These are phyloP conservation scores for Claviceps fusiformis DNA, from an alignment of 2,329 filamentous ascomycete species.

Conservation along the genomic window DNA sequence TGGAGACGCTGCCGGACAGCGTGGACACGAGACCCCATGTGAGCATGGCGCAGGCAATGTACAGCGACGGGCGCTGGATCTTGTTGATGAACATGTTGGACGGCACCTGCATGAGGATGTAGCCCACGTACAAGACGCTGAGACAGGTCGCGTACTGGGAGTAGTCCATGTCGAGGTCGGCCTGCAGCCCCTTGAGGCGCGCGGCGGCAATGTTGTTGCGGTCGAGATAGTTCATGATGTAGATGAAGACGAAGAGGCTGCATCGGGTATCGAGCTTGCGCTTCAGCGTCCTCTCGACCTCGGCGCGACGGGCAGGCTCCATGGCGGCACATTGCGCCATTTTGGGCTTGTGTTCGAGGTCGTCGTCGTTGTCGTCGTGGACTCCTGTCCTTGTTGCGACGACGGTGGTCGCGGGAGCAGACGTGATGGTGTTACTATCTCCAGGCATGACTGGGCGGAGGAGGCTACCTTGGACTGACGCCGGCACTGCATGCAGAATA, in stretches of 20 bases:
- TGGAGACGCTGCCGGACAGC: slow-evolving; percentile 36
- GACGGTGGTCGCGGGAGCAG: background rate
- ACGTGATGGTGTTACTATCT: too few species aligned
- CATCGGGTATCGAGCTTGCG: slow-evolving; percentile 58
- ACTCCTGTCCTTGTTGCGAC: background rate
- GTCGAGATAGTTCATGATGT: slow-evolving; percentile 60
- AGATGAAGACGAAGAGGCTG: slow-evolving; percentile 59
- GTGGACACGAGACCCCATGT: slow-evolving; percentile 49
- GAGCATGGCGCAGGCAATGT: slow-evolving; percentile 38
- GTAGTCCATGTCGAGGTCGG: slow-evolving; percentile 40
- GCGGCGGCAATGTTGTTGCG: slow-evolving; percentile 57
- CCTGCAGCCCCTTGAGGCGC: slow-evolving; percentile 48
- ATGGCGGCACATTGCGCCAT: slow-evolving; percentile 5
- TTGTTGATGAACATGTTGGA: slow-evolving; percentile 45
- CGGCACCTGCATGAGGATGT: slow-evolving; percentile 50
- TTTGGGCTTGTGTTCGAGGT: background rate
- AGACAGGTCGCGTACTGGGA: slow-evolving; percentile 51
- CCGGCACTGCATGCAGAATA: background rate
- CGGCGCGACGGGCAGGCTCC: slow-evolving; percentile 34
- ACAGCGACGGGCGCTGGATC: slow-evolving; percentile 36
- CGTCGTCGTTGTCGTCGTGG: background rate
- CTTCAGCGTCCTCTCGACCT: slow-evolving; percentile 51
- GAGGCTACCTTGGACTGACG: background rate
- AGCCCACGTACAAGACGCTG: slow-evolving; percentile 52
- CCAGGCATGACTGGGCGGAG: background rate